A percentile compares a stretch with the other conserved stretches of the same genome.
phyloP scores from a whole-genome alignment of 2,329 filamentous ascomycete genomes.

The Elsinoe perseae region DNA sequence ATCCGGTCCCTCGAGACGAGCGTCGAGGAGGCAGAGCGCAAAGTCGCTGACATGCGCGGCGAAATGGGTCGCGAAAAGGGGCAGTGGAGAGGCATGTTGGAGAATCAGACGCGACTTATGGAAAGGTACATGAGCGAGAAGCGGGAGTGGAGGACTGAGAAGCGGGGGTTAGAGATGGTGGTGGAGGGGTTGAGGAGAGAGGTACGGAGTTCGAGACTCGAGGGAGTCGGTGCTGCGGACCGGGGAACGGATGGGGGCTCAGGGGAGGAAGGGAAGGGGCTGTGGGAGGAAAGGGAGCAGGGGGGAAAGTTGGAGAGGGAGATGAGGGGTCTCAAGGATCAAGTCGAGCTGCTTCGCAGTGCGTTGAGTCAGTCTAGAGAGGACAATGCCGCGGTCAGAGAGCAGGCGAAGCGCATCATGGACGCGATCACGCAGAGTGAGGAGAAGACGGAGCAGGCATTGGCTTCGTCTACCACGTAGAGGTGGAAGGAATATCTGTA shows the following conservation, averaged over 20 bases:
- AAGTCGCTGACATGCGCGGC: conserved; percentile 40
- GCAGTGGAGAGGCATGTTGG: conserved; percentile 46
- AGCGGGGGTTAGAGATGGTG: conserved; percentile 25
- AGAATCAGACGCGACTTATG: conserved; percentile 42
- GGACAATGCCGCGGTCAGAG: conserved; percentile 16
- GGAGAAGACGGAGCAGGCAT: not conserved
- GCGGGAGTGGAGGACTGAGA: conserved; percentile 36
- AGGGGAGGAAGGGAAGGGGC: not conserved
- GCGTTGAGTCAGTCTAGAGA: conserved; percentile 18
- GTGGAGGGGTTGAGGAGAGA: not conserved
- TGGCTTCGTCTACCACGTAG: not conserved
- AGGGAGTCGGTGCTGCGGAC: not conserved
- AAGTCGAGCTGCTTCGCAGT: conserved; percentile 17
- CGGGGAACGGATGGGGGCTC: not conserved
- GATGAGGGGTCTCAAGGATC: conserved; percentile 17
- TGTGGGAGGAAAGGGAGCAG: not conserved
- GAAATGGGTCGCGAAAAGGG: conserved; percentile 38
- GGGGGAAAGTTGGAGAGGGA: conserved; percentile 16
- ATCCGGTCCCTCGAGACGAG: conserved; percentile 42
- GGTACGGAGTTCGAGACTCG: not conserved
- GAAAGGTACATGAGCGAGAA: conserved; percentile 37
- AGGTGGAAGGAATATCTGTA: not conserved
- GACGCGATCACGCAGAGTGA: not conserved
- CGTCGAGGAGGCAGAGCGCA: conserved; percentile 42
- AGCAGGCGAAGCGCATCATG: conserved; percentile 16